phyloP scores from a whole-genome alignment of 2,329 filamentous ascomycete species.

The Sporothrix globosa region DNA sequence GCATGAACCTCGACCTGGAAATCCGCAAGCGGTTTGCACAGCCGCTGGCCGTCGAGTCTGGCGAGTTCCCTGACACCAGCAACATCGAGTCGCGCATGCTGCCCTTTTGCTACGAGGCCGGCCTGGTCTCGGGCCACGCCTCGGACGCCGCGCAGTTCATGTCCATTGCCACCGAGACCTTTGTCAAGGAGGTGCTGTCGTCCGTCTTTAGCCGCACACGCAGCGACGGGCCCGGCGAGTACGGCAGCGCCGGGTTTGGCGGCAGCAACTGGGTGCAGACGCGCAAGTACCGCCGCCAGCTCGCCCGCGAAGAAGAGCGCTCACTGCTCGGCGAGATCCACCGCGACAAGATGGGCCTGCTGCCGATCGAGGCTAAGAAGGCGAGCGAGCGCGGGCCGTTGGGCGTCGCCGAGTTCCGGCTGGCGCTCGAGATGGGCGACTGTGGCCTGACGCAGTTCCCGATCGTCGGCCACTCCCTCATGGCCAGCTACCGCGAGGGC shows the following conservation, averaged over 20 bases:
- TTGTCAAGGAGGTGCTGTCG: conserved; percentile 67
- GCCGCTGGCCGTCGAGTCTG: conserved; percentile 67
- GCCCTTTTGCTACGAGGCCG: conserved; percentile 69
- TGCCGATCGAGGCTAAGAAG: conserved; percentile 80
- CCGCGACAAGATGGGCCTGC: conserved; percentile 73
- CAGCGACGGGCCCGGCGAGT: conserved; percentile 66
- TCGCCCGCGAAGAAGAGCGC: conserved; percentile 75
- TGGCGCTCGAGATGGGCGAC: conserved; percentile 76
- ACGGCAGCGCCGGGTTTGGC: conserved; percentile 64
- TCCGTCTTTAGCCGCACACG: conserved; percentile 66
- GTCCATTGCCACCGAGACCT: conserved; percentile 67
- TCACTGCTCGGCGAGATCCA: conserved; percentile 72
- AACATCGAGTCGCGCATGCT: conserved; percentile 68
- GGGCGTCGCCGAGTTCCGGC: conserved; percentile 74
- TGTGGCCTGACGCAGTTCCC: conserved; percentile 77
- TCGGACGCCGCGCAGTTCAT: conserved; percentile 65
- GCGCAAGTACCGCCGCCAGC: conserved; percentile 72
- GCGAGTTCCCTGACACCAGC: conserved; percentile 68
- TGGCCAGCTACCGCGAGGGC: conserved; percentile 72
- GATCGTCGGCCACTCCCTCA: conserved; percentile 69
- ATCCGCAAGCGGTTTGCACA: conserved; percentile 68
- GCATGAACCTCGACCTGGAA: conserved; percentile 72
- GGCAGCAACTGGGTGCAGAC: conserved; percentile 77
- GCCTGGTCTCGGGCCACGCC: conserved; percentile 62
- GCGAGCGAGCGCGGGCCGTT: conserved; percentile 72